Conservation (phyloP, 306 rosid genomes). For the Citrullus mucosospermus region DNA sequence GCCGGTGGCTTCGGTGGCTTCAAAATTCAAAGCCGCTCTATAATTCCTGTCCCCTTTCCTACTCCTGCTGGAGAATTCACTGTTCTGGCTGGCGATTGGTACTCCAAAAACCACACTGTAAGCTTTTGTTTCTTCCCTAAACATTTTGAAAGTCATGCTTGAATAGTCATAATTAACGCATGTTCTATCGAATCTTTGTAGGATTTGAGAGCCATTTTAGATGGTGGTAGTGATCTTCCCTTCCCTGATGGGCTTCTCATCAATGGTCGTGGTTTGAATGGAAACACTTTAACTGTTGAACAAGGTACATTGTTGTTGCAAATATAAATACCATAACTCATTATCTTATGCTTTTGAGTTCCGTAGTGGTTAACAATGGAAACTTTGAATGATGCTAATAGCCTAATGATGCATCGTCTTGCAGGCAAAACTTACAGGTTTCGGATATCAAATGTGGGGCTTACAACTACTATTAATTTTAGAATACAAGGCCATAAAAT, state of each 20-base stretch:
- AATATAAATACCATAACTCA: not conserved
- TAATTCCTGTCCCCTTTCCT: slow-evolving; percentile 68
- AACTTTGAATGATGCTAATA: not conserved
- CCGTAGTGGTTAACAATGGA: not conserved
- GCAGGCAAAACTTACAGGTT: slow-evolving; percentile 77
- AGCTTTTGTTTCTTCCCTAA: slow-evolving; percentile 11
- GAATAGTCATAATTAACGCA: not conserved
- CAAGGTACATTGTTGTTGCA: slow-evolving; percentile 33
- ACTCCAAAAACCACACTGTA: slow-evolving; percentile 64
- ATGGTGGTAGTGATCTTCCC: slow-evolving; percentile 67
- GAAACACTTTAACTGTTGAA: slow-evolving; percentile 45
- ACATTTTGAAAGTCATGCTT: not conserved
- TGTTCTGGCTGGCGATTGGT: slow-evolving; percentile 77
- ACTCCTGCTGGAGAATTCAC: slow-evolving; percentile 73
- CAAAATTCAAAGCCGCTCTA: slow-evolving; percentile 51
- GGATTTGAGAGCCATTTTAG: slow-evolving; percentile 77
- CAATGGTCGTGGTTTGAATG: slow-evolving; percentile 65
- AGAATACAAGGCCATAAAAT: slow-evolving; percentile 82
- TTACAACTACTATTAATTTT: slow-evolving; percentile 58
- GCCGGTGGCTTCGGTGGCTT: slow-evolving; percentile 80
- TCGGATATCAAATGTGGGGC: slow-evolving; percentile 74
- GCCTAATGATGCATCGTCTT: not conserved
- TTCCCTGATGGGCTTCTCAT: slow-evolving; percentile 74
- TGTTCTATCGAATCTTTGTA: slow-evolving; percentile 9
- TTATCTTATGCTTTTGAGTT: not conserved